These are phyloP conservation scores for Helicostylum pulchrum DNA, from an alignment of 192 early-diverging fungal genomes.

Conservation along the genomic window DNA sequence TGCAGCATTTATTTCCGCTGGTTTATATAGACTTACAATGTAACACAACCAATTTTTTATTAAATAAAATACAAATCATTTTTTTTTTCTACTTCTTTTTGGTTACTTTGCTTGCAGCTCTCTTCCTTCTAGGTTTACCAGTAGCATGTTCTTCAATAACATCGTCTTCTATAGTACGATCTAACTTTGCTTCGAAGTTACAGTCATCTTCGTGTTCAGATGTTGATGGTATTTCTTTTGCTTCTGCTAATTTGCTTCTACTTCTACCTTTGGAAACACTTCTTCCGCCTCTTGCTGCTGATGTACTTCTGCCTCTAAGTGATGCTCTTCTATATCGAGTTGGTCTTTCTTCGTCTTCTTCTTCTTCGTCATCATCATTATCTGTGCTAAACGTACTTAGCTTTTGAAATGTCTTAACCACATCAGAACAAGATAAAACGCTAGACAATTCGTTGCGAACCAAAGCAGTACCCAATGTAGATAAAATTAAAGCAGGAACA, in stretches of 20 bases:
- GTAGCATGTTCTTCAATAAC: constrained; percentile 5
- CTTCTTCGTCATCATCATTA: neutral
- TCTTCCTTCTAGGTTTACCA: neutral
- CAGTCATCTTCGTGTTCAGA: neutral
- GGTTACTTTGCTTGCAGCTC: neutral
- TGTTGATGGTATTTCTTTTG: no score
- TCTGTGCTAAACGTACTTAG: neutral
- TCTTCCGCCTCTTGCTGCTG: neutral
- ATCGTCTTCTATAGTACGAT: constrained; percentile 1
- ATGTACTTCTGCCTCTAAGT: neutral
- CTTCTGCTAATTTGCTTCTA: neutral
- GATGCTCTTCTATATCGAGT: neutral
- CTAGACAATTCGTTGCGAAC: neutral
- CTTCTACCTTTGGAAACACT: neutral
- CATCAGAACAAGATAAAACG: no score
- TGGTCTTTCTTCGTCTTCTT: neutral
- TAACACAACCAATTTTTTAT: constrained; percentile 4
- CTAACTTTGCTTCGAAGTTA: neutral
- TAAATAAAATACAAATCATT: neutral
- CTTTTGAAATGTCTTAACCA: no score
- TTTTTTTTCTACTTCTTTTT: neutral
- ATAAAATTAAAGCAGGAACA: neutral
- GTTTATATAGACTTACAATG: constrained; percentile 28
- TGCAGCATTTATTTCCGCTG: constrained; percentile 34
- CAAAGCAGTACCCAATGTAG: neutral